A percentile compares a stretch with the other conserved stretches of the same genome.
phyloP scores from a whole-genome alignment of 495 filamentous ascomycete genomes.

The Lineolata rhizophorae region DNA sequence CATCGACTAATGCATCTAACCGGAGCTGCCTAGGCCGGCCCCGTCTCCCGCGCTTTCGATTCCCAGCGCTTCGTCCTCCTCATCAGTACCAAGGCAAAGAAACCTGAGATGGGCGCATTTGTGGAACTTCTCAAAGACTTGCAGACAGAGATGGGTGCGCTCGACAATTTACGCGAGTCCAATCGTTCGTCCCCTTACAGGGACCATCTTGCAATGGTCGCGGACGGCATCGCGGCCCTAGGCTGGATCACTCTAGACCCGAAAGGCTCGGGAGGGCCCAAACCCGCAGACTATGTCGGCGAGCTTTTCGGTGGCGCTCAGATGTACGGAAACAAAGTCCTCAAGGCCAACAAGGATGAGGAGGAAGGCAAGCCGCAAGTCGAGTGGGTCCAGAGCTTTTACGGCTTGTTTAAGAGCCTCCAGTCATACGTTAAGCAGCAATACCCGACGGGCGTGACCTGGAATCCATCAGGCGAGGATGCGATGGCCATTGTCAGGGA shows the following conservation, averaged over 20 bases:
- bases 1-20: too few species aligned
- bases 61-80: slow-evolving; percentile 74
- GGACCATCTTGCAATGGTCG: slow-evolving; percentile 64
- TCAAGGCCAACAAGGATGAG: slow-evolving; percentile 83
- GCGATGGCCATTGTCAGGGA: slow-evolving; percentile 45
- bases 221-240: slow-evolving; percentile 66
- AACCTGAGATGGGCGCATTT: slow-evolving; percentile 50
- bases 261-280: too few species aligned
- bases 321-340: slow-evolving; percentile 77
- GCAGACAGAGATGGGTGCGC: slow-evolving; percentile 50
- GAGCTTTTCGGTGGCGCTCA: slow-evolving; percentile 61
- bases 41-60: slow-evolving; percentile 44
- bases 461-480: slow-evolving; percentile 66
- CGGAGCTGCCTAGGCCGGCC: slow-evolving; percentile 31
- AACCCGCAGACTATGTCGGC: slow-evolving; percentile 59
- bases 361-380: slow-evolving; percentile 53
- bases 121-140: slow-evolving; percentile 67
- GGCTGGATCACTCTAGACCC: slow-evolving; percentile 64
- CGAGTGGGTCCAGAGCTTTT: slow-evolving; percentile 74
- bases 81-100: slow-evolving; percentile 77
- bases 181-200: slow-evolving; percentile 49
- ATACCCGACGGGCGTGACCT: slow-evolving; percentile 56
- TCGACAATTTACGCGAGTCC: slow-evolving; percentile 55
- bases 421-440: slow-evolving; percentile 60
- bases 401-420: slow-evolving; percentile 64